These are phyloP conservation scores for Dryas octopetala DNA, from an alignment of 306 rosid species.

Conservation along the genomic window DNA sequence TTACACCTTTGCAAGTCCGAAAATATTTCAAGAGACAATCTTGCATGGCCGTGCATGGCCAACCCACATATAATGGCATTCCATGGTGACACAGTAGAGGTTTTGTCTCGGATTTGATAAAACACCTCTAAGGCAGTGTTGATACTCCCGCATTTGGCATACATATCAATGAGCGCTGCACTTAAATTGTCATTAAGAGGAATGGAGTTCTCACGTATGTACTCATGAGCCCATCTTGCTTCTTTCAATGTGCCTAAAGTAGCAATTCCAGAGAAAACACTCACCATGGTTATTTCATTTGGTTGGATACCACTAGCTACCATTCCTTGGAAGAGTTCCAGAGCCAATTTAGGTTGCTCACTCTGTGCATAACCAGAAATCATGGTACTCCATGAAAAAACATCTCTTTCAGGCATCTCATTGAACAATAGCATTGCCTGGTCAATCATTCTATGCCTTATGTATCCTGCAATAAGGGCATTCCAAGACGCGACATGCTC, in stretches of 20 bases:
- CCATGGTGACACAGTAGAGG: conserved; percentile 73
- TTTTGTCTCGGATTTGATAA: conserved; percentile 50
- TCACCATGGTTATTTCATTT: conserved; percentile 88
- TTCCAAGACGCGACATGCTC: conserved; percentile 80
- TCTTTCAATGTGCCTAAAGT: conserved; percentile 60
- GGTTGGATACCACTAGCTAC: conserved; percentile 56
- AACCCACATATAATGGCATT: conserved; percentile 84
- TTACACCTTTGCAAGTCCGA: conserved; percentile 52
- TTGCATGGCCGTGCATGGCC: conserved; percentile 81
- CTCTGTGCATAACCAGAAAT: conserved; percentile 81
- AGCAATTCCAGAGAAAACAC: conserved; percentile 85
- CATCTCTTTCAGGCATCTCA: conserved; percentile 76
- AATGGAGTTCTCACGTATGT: conserved; percentile 46
- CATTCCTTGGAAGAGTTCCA: conserved; percentile 74
- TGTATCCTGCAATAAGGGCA: conserved; percentile 69
- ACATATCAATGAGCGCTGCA: conserved; percentile 84
- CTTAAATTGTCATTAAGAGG: conserved; percentile 71
- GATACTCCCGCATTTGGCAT: conserved; percentile 89
- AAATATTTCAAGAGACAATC: conserved; percentile 63
- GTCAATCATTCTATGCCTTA: conserved; percentile 58
- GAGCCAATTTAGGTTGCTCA: conserved; percentile 66
- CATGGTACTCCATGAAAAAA: conserved; percentile 82
- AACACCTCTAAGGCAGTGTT: conserved; percentile 59
- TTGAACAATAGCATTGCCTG: conserved; percentile 56
- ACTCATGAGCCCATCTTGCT: conserved; percentile 77